A percentile compares a stretch with the other conserved stretches of the same genome.
Evolutionary conservation across 176 grass and related monocot species (phyloP).

Genomic region (Oryza glumipatula): DNA sequence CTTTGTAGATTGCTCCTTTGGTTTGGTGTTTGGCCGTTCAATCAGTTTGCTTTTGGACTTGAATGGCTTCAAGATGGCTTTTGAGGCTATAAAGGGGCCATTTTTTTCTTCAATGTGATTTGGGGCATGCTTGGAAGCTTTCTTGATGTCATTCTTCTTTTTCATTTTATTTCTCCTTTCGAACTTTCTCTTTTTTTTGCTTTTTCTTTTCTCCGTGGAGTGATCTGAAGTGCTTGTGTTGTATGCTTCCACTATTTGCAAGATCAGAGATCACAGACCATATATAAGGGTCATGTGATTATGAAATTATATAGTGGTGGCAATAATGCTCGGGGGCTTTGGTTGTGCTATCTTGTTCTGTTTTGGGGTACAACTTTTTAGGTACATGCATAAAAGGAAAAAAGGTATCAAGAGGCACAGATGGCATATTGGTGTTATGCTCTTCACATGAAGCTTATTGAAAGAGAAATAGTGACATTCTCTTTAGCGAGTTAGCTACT

Average conservation of each 20-base stretch:
- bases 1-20: background rate
- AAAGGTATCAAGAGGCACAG: background rate
- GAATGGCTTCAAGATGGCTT: background rate
- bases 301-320: background rate
- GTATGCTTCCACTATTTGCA: conserved; percentile 7
- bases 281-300: background rate
- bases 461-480: background rate
- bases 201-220: background rate
- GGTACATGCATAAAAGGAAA: background rate
- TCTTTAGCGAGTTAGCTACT: background rate
- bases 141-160: background rate
- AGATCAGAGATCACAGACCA: too few relatives aligned
- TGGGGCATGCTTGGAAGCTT: background rate
- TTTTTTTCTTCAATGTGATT: background rate
- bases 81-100: background rate
- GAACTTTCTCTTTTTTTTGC: background rate
- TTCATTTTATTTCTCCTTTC: background rate
- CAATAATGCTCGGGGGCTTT: background rate
- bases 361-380: background rate
- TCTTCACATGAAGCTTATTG: background rate
- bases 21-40: background rate
- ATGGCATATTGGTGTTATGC: background rate
- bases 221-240: conserved; percentile 10
- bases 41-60: conserved; percentile 5
- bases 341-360: background rate